Conservation (phyloP, 768 basidiomycete species). For the Leccinum broughii region DNA sequence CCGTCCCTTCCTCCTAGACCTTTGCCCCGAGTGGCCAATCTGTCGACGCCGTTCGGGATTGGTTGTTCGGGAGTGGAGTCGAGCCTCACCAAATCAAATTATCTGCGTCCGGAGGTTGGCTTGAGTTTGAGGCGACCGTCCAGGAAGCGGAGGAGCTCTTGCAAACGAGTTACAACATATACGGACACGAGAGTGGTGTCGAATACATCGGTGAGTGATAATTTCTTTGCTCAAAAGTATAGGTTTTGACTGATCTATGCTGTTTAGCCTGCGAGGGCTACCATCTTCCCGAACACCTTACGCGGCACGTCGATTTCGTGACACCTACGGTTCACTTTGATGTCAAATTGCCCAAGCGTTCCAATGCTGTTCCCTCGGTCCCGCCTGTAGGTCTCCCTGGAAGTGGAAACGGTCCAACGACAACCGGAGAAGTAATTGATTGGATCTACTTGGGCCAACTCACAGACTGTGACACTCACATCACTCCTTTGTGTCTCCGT, state of each 20-base stretch:
- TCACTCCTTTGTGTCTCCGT: conserved; percentile 61
- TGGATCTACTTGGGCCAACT: conserved; percentile 13
- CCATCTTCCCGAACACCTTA: conserved; percentile 40
- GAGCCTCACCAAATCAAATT: conserved; percentile 29
- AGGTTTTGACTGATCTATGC: background rate
- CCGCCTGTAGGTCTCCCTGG: conserved; percentile 16
- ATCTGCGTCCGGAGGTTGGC: conserved; percentile 38
- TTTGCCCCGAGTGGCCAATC: conserved; percentile 44
- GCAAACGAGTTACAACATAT: conserved; percentile 43
- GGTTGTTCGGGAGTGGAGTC: conserved; percentile 42
- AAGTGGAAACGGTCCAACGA: conserved; percentile 17
- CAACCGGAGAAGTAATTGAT: conserved; percentile 23
- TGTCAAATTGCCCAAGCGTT: conserved; percentile 27
- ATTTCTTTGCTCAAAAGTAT: too few relatives aligned
- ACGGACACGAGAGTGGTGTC: conserved; percentile 38
- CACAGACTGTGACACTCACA: conserved; percentile 36
- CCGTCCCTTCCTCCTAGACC: conserved; percentile 21
- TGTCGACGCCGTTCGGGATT: conserved; percentile 37
- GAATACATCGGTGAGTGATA: conserved; percentile 38
- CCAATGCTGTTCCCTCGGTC: background rate
- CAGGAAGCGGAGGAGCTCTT: conserved; percentile 46
- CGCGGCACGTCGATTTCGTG: conserved; percentile 43
- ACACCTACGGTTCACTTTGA: conserved; percentile 47
- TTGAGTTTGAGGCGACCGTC: conserved; percentile 41
- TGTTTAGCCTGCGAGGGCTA: conserved; percentile 41